Conservation (phyloP, 2,329 filamentous ascomycete genomes). For the Pestalotiopsis fici region DNA sequence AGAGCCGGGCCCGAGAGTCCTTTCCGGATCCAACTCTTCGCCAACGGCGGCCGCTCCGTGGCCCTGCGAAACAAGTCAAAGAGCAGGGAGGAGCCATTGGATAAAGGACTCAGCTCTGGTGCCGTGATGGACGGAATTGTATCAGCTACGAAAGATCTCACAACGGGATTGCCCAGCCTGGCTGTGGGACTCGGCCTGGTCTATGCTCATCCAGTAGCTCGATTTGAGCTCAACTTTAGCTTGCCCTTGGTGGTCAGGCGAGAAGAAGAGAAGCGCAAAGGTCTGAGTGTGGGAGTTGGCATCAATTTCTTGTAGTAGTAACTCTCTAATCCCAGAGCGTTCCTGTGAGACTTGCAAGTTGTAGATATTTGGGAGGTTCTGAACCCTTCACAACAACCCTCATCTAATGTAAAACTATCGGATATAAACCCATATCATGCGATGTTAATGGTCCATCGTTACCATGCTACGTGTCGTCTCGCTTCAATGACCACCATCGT, state of each 20-base stretch:
- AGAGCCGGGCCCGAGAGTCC: constrained; percentile 80
- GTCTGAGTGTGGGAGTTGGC: constrained; percentile 91
- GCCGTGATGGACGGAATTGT: constrained; percentile 56
- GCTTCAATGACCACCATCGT: too few species aligned
- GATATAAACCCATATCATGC: too few species aligned
- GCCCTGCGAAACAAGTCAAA: constrained; percentile 66
- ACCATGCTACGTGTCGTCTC: too few species aligned
- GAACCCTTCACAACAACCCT: too few species aligned
- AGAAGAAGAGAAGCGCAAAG: constrained; percentile 88
- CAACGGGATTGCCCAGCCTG: constrained; percentile 77
- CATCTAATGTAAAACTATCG: too few species aligned
- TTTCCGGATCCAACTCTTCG: constrained; percentile 84
- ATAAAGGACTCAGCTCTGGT: constrained; percentile 34
- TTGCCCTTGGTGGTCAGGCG: constrained; percentile 79
- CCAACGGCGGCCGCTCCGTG: constrained; percentile 85
- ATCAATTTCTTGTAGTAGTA: constrained; percentile 83
- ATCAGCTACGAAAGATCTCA: constrained; percentile 68
- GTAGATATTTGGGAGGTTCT: background rate
- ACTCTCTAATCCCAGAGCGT: background rate
- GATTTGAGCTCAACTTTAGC: constrained; percentile 96
- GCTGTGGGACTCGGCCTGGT: constrained; percentile 89
- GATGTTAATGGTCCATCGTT: too few species aligned
- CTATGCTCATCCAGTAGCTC: constrained; percentile 89
- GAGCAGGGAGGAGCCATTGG: constrained; percentile 35
- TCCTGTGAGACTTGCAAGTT: background rate